phyloP scores from a whole-genome alignment of 2,329 filamentous ascomycete species.

The Myrmaecium sp. region DNA sequence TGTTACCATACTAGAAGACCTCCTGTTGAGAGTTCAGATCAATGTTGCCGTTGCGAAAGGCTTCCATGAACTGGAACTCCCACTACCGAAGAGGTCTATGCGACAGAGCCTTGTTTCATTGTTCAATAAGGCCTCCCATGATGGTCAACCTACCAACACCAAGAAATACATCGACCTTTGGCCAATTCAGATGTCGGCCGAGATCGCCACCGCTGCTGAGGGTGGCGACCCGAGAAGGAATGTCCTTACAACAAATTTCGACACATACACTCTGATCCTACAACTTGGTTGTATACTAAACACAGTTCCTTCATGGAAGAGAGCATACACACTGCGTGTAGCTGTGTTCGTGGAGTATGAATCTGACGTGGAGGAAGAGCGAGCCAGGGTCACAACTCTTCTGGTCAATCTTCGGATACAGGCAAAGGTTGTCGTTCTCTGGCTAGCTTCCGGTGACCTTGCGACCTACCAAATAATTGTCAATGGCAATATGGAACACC shows the following conservation, averaged over 20 bases:
- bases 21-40: slow-evolving; percentile 59
- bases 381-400: slow-evolving; percentile 51
- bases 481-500: slow-evolving; percentile 41
- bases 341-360: slow-evolving; percentile 85
- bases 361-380: slow-evolving; percentile 64
- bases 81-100: slow-evolving; percentile 22
- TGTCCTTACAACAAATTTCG: slow-evolving; percentile 74
- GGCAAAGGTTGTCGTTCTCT: slow-evolving; percentile 64
- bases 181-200: slow-evolving; percentile 88
- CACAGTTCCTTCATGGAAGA: slow-evolving; percentile 67
- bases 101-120: slow-evolving; percentile 12
- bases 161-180: slow-evolving; percentile 78
- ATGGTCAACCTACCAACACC: slow-evolving; percentile 35
- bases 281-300: slow-evolving; percentile 73
- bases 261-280: slow-evolving; percentile 76
- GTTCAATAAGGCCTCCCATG: slow-evolving; percentile 11
- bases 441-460: slow-evolving; percentile 57
- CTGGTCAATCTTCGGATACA: slow-evolving; percentile 70
- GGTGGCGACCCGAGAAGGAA: slow-evolving; percentile 31
- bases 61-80: slow-evolving; percentile 60
- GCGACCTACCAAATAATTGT: slow-evolving; percentile 61
- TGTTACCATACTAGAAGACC: slow-evolving; percentile 66
- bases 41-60: slow-evolving; percentile 76
- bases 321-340: slow-evolving; percentile 54
- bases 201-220: slow-evolving; percentile 43